A percentile compares a stretch with the other conserved stretches of the same genome.
phyloP scores from a whole-genome alignment of 2,329 filamentous ascomycete species.

The Alternaria ventricosa region DNA sequence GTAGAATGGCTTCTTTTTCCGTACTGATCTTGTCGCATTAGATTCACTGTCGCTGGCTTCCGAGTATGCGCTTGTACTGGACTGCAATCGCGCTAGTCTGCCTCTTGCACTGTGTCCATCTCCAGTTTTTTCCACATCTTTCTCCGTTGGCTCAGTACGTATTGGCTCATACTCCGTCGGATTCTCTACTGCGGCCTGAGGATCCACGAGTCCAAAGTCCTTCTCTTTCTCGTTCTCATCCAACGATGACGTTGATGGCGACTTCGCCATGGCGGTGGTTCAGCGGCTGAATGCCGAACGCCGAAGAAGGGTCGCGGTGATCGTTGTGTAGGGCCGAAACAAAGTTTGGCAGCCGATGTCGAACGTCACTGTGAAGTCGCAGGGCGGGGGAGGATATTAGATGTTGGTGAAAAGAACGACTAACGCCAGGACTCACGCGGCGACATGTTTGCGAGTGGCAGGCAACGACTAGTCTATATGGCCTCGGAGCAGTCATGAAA shows the following conservation, averaged over 20 bases:
- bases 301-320: slow-evolving; percentile 1
- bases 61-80: slow-evolving; percentile 35
- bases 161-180: slow-evolving; percentile 51
- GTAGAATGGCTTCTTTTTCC: slow-evolving; percentile 63
- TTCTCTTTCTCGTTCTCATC: slow-evolving; percentile 47
- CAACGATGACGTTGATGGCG: slow-evolving; percentile 30
- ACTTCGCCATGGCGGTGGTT: slow-evolving; percentile 20
- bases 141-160: slow-evolving; percentile 36
- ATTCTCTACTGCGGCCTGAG: slow-evolving; percentile 40
- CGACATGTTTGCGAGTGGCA: slow-evolving; percentile 13
- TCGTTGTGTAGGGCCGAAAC: slow-evolving; percentile 1
- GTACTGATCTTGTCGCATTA: slow-evolving; percentile 32
- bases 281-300: neutral
- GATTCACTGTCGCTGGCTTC: slow-evolving; percentile 40
- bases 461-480: slow-evolving; percentile 26
- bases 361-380: neutral
- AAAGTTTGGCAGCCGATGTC: neutral
- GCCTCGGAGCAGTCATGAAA: slow-evolving; percentile 28
- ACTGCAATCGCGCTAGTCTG: slow-evolving; percentile 36
- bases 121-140: slow-evolving; percentile 37
- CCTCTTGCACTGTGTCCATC: slow-evolving; percentile 29
- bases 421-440: slow-evolving; percentile 5
- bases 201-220: slow-evolving; percentile 45
- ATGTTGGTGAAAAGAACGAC: slow-evolving; percentile 2
- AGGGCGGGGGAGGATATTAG: neutral